phyloP scores from a whole-genome alignment of 163 green algal genomes.

The Picocystis sp. region DNA sequence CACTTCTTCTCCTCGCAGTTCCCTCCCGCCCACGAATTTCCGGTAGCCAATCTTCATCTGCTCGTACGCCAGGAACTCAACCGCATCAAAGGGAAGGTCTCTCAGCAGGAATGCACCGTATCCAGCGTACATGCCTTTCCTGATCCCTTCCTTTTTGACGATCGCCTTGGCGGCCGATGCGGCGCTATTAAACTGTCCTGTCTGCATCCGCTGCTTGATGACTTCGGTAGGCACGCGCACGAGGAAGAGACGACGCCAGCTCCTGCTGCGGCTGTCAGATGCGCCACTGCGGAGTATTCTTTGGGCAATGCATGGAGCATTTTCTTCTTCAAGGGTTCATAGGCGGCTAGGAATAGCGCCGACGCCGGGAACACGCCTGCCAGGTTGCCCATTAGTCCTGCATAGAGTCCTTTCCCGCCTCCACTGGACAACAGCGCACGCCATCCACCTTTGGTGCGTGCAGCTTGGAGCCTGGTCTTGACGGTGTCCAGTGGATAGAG shows the following conservation, averaged over 20 bases:
- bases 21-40: constrained; percentile 13
- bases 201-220: constrained; percentile 91
- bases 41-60: constrained; percentile 28
- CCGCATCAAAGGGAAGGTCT: constrained; percentile 93
- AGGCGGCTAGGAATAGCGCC: constrained; percentile 77
- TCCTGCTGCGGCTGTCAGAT: constrained; percentile 45
- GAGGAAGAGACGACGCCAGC: constrained; percentile 69
- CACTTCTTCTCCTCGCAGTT: constrained; percentile 44
- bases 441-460: constrained; percentile 49
- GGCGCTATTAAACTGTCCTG: constrained; percentile 39
- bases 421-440: constrained; percentile 47
- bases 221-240: constrained; percentile 92
- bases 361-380: constrained; percentile 58
- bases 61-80: constrained; percentile 91
- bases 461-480: constrained; percentile 84
- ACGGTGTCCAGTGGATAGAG: constrained; percentile 97
- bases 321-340: constrained; percentile 66
- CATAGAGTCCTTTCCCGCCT: constrained; percentile 72
- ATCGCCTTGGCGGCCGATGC: constrained; percentile 33
- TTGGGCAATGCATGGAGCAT: constrained; percentile 5
- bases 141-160: constrained; percentile 50
- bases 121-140: constrained; percentile 69
- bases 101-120: constrained; percentile 90
- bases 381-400: constrained; percentile 50
- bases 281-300: constrained; percentile 17